Evolutionary conservation across 805 yeast species (phyloP).

Genomic region (Lipomyces sp.): DNA sequence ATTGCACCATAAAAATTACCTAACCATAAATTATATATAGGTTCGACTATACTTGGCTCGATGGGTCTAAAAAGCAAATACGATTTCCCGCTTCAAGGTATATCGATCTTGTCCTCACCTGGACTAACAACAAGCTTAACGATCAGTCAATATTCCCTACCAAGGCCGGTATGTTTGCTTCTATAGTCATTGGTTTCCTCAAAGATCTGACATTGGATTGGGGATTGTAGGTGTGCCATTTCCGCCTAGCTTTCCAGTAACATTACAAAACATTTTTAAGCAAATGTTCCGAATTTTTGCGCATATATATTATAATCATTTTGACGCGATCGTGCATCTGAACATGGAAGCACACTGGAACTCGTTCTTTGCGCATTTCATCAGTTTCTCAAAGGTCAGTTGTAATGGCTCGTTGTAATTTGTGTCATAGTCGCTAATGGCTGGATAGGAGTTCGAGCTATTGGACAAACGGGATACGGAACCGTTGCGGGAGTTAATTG

Average conservation of each 20-base stretch:
- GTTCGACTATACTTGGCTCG: slow-evolving; percentile 90
- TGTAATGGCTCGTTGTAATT: neutral
- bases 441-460: slow-evolving; percentile 65
- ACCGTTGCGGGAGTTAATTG: slow-evolving; percentile 78
- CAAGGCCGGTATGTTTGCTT: slow-evolving; percentile 60
- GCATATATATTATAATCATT: slow-evolving; percentile 91
- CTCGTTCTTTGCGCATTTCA: slow-evolving; percentile 92
- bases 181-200: neutral
- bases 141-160: slow-evolving; percentile 94
- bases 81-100: slow-evolving; percentile 91
- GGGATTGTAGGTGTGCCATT: slow-evolving; percentile 59
- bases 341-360: slow-evolving; percentile 98
- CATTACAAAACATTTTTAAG: slow-evolving; percentile 81
- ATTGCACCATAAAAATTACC: neutral
- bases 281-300: slow-evolving; percentile 97
- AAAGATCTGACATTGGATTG: neutral
- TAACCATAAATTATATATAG: slow-evolving; percentile 14
- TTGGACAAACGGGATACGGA: slow-evolving; percentile 78
- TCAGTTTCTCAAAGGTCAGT: slow-evolving; percentile 68
- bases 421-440: neutral
- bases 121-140: slow-evolving; percentile 85
- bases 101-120: slow-evolving; percentile 86
- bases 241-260: slow-evolving; percentile 81
- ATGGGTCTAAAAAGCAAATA: slow-evolving; percentile 75
- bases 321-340: slow-evolving; percentile 88